Evolutionary conservation across 2,329 filamentous ascomycete species (phyloP).

Genomic region (Septoria linicola): DNA sequence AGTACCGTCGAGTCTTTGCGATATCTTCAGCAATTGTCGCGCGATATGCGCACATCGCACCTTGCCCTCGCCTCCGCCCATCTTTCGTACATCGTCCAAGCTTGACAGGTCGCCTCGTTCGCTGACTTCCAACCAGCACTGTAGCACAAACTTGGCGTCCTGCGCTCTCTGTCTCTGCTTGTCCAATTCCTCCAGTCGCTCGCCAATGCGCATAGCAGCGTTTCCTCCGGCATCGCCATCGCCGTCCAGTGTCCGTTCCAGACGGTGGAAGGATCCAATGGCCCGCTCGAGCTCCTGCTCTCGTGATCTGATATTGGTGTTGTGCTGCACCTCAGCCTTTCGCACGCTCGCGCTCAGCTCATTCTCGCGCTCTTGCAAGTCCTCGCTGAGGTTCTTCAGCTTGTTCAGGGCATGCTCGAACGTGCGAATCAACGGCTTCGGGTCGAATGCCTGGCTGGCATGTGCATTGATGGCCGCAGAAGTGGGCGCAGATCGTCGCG

Average conservation of each 20-base stretch:
- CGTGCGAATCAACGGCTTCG: conserved; percentile 91
- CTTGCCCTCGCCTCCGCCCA: conserved; percentile 85
- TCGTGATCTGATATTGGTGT: conserved; percentile 82
- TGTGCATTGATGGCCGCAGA: conserved; percentile 32
- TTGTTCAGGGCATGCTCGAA: conserved; percentile 78
- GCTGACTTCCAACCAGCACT: conserved; percentile 95
- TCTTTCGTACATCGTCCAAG: conserved; percentile 83
- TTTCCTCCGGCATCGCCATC: conserved; percentile 68
- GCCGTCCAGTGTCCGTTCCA: conserved; percentile 74
- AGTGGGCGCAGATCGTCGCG: conserved; percentile 69
- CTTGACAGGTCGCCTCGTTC: conserved; percentile 82
- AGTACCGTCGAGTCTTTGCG: conserved; percentile 78
- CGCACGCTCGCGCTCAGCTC: conserved; percentile 87
- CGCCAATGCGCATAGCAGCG: conserved; percentile 90
- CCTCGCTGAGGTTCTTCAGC: conserved; percentile 70
- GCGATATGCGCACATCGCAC: conserved; percentile 92
- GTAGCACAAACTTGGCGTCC: conserved; percentile 91
- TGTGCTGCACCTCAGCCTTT: conserved; percentile 86
- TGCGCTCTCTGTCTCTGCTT: conserved; percentile 84
- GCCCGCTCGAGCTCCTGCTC: conserved; percentile 88
- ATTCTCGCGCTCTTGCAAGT: conserved; percentile 85
- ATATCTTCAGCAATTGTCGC: conserved; percentile 89
- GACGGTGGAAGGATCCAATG: conserved; percentile 84
- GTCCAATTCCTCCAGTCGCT: conserved; percentile 90
- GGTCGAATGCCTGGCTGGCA: conserved; percentile 65